These are phyloP conservation scores for Pichia occidentalis DNA, from an alignment of 805 yeast species.

Conservation along the genomic window DNA sequence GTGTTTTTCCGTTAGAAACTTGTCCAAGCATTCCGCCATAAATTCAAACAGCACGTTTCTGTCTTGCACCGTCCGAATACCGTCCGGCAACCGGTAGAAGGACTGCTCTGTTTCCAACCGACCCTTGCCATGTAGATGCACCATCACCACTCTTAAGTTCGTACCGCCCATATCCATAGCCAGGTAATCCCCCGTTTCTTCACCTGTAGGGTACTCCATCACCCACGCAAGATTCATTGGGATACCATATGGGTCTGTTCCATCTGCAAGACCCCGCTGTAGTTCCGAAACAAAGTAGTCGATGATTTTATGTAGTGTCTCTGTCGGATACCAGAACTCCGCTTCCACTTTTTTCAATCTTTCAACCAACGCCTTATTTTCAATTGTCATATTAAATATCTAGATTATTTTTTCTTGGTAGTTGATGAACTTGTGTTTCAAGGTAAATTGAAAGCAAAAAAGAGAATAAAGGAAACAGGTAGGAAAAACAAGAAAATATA, in stretches of 20 bases:
- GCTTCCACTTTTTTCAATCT: constrained; percentile 28
- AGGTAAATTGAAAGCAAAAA: too few species aligned
- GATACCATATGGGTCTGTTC: constrained; percentile 38
- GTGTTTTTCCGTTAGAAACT: constrained; percentile 59
- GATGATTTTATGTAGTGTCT: constrained; percentile 38
- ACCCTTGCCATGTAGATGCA: constrained; percentile 58
- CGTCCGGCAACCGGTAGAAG: constrained; percentile 74
- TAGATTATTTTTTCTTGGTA: too few species aligned
- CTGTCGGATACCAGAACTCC: constrained; percentile 37
- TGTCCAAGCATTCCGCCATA: constrained; percentile 77
- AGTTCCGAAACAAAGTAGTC: constrained; percentile 46
- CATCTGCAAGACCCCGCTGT: constrained; percentile 48
- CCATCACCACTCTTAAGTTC: constrained; percentile 51
- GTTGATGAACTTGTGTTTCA: too few species aligned
- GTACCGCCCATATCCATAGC: constrained; percentile 62
- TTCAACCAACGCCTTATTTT: constrained; percentile 25
- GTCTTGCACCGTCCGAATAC: constrained; percentile 70
- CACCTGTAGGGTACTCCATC: constrained; percentile 51
- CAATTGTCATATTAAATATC: constrained; percentile 8
- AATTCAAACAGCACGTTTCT: constrained; percentile 77
- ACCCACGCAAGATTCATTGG: constrained; percentile 62
- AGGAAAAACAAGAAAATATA: too few species aligned
- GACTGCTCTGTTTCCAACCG: constrained; percentile 84
- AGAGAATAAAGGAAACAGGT: too few species aligned
- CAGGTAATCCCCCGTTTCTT: constrained; percentile 51